Conservation (phyloP, 2,329 filamentous ascomycete genomes). For the Claviceps purpurea region DNA sequence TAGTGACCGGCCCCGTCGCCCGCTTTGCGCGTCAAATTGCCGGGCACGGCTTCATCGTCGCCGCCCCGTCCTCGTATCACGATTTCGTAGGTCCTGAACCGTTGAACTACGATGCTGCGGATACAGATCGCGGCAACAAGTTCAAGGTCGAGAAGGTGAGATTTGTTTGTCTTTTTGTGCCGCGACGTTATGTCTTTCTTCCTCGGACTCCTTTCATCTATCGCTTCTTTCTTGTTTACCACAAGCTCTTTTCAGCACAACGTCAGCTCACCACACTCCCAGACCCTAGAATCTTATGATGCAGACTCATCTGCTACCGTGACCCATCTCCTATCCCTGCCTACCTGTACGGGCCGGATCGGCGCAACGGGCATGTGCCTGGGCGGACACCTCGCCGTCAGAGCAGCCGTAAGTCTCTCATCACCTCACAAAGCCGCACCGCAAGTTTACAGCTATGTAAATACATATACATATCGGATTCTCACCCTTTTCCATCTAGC, state of each 20-base stretch:
- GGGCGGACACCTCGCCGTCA: slow-evolving; percentile 70
- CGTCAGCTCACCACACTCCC: neutral
- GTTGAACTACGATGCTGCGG: slow-evolving; percentile 72
- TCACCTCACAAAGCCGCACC: neutral
- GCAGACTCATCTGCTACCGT: slow-evolving; percentile 58
- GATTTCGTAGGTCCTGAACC: slow-evolving; percentile 81
- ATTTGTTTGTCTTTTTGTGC: neutral
- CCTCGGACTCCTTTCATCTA: neutral
- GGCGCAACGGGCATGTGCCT: slow-evolving; percentile 85
- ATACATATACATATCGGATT: neutral
- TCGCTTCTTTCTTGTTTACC: neutral
- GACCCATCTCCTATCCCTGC: slow-evolving; percentile 54
- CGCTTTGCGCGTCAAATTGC: slow-evolving; percentile 87
- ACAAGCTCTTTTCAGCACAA: no score
- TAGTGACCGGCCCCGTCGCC: slow-evolving; percentile 80
- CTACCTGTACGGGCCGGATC: slow-evolving; percentile 69
- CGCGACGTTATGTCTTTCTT: no score
- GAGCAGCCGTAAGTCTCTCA: slow-evolving; percentile 31
- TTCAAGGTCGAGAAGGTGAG: slow-evolving; percentile 69
- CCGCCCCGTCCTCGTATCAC: slow-evolving; percentile 81
- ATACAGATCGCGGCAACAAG: slow-evolving; percentile 76
- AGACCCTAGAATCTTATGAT: slow-evolving; percentile 78
- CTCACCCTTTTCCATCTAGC: slow-evolving; percentile 17
- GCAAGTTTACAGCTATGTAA: no score
- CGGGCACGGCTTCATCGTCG: slow-evolving; percentile 85